Evolutionary conservation across 2,329 filamentous ascomycete genomes (phyloP).

Genomic region (Tolypocladium tropicale): DNA sequence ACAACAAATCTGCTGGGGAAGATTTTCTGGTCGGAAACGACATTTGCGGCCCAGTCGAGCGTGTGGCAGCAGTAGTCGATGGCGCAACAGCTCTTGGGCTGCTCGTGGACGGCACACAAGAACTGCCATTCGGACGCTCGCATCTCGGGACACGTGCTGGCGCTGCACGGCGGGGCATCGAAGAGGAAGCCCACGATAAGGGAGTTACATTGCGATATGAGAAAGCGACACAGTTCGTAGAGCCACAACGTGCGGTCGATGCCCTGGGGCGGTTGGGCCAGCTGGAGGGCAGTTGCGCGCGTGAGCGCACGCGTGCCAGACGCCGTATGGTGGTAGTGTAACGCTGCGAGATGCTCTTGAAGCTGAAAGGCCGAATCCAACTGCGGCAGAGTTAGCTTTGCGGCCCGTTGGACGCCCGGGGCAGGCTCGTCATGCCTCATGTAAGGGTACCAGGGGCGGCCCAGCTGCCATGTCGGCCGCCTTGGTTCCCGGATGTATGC

Average conservation of each 20-base stretch:
- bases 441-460: conserved; percentile 75
- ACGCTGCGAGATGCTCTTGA: conserved; percentile 90
- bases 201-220: conserved; percentile 88
- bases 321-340: conserved; percentile 72
- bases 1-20: conserved; percentile 76
- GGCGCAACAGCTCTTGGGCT: conserved; percentile 92
- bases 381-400: conserved; percentile 32
- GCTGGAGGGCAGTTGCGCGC: conserved; percentile 60
- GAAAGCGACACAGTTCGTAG: conserved; percentile 93
- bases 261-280: conserved; percentile 70
- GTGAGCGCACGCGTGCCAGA: conserved; percentile 61
- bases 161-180: conserved; percentile 80
- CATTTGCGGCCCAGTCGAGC: conserved; percentile 92
- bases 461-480: conserved; percentile 89
- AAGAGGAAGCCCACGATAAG: conserved; percentile 89
- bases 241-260: conserved; percentile 89
- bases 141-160: conserved; percentile 91
- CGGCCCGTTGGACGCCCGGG: background rate
- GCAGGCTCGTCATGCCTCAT: conserved; percentile 52
- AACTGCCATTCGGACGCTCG: conserved; percentile 99
- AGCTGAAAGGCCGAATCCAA: conserved; percentile 96
- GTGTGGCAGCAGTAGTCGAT: conserved; percentile 99
- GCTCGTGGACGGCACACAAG: conserved; percentile 92
- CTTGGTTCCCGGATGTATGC: conserved; percentile 87
- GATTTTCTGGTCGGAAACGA: conserved; percentile 87